phyloP scores from a whole-genome alignment of 108 stramenopile species.

The Nannochloropsis oceanica region DNA sequence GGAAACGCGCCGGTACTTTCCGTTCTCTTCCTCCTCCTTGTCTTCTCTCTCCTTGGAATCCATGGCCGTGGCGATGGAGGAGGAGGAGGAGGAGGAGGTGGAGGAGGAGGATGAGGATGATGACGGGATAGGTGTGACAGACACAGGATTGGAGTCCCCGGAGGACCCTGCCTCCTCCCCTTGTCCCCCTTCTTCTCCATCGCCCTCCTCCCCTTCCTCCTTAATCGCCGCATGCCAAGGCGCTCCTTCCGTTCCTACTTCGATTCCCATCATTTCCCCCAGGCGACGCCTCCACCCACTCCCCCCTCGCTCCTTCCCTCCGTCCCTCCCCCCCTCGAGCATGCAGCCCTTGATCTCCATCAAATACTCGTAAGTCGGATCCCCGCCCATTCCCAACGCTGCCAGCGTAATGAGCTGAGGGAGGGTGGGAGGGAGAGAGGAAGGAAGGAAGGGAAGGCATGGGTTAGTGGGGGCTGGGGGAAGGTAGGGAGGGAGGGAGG shows the following conservation, averaged over 20 bases:
- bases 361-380: not conserved
- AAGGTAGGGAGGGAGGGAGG: not conserved
- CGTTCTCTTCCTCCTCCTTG: not conserved
- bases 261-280: not conserved
- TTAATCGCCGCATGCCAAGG: not conserved
- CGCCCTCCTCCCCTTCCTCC: not conserved
- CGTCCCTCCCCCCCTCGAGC: not conserved
- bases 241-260: not conserved
- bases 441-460: not conserved
- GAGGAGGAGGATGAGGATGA: too few species aligned
- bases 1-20: not conserved
- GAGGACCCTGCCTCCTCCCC: not conserved
- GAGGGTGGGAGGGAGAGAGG: not conserved
- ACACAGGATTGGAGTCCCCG: too few species aligned
- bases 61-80: too few species aligned
- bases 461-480: not conserved
- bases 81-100: too few species aligned
- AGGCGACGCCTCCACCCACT: not conserved
- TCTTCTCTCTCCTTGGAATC: not conserved
- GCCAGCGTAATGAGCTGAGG: not conserved
- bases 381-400: not conserved
- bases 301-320: not conserved
- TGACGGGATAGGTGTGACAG: too few species aligned
- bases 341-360: slow-evolving; percentile 5
- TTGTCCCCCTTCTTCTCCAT: not conserved